A percentile compares a stretch with the other conserved stretches of the same genome.
Conservation (phyloP, 2,329 filamentous ascomycete genomes). For the Paracorniculantispora psalliotae region DNA sequence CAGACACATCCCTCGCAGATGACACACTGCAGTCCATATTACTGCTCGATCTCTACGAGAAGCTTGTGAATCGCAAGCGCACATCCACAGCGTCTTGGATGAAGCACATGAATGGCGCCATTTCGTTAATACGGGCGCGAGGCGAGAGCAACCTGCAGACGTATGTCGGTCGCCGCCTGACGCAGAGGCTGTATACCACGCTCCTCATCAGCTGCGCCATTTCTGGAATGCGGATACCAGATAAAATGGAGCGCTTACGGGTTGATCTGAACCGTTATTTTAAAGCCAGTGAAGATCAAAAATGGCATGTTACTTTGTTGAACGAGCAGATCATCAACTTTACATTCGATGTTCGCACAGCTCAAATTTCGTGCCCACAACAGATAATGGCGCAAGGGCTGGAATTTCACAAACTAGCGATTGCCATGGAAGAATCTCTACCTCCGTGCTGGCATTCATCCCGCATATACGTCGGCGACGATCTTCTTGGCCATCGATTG, state of each 20-base stretch:
- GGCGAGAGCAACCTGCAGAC: constrained; percentile 12
- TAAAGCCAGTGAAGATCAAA: constrained; percentile 15
- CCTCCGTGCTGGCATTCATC: constrained; percentile 14
- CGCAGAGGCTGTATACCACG: constrained; percentile 15
- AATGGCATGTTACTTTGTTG: constrained; percentile 18
- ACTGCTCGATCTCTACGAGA: constrained; percentile 25
- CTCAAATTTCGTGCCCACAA: not conserved
- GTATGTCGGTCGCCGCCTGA: constrained; percentile 15
- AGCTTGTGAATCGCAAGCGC: constrained; percentile 19
- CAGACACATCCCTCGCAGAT: constrained; percentile 7
- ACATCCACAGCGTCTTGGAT: constrained; percentile 13
- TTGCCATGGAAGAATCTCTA: constrained; percentile 11
- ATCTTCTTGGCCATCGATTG: not conserved
- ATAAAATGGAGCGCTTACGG: constrained; percentile 4
- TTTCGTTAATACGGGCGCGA: constrained; percentile 17
- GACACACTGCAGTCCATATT: constrained; percentile 21
- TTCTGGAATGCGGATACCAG: constrained; percentile 15
- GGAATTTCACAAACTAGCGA: constrained; percentile 1
- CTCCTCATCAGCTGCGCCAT: constrained; percentile 14
- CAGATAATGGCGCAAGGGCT: not conserved
- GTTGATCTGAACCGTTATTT: constrained; percentile 8
- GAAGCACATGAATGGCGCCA: constrained; percentile 21
- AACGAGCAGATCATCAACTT: constrained; percentile 18
- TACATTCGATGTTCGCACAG: constrained; percentile 15
- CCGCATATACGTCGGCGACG: not conserved